Conservation (phyloP, 768 basidiomycete genomes). For the Termitomyces sp. region DNA sequence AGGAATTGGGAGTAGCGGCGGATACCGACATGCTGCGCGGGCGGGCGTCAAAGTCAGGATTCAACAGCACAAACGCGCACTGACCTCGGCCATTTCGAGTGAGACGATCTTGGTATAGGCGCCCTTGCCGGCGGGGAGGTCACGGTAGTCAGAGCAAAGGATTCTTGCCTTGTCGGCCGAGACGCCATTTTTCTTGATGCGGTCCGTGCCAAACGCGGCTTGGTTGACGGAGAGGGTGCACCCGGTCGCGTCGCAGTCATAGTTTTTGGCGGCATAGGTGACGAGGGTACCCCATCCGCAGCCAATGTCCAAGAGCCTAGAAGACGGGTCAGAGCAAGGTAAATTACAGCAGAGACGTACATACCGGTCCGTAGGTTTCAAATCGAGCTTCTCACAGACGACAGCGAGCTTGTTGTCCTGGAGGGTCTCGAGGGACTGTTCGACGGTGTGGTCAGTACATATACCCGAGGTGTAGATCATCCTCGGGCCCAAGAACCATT, state of each 20-base stretch:
- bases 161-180: slow-evolving; percentile 75
- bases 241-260: slow-evolving; percentile 92
- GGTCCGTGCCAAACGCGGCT: slow-evolving; percentile 85
- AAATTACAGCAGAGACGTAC: slow-evolving; percentile 14
- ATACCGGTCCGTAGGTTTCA: slow-evolving; percentile 75
- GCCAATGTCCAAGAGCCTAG: slow-evolving; percentile 73
- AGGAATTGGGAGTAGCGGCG: slow-evolving; percentile 88
- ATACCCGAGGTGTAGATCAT: slow-evolving; percentile 99
- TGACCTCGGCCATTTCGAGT: slow-evolving; percentile 96
- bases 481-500: slow-evolving; percentile 91
- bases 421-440: slow-evolving; percentile 86
- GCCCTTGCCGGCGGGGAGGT: slow-evolving; percentile 70
- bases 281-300: slow-evolving; percentile 97
- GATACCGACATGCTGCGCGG: slow-evolving; percentile 84
- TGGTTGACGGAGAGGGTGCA: slow-evolving; percentile 91
- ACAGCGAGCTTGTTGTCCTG: slow-evolving; percentile 98
- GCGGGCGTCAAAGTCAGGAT: background rate
- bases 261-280: slow-evolving; percentile 96
- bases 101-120: slow-evolving; percentile 92
- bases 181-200: slow-evolving; percentile 77
- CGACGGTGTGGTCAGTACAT: slow-evolving; percentile 57
- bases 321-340: too few species aligned
- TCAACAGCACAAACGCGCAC: slow-evolving; percentile 9
- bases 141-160: slow-evolving; percentile 88
- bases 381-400: slow-evolving; percentile 91